Percentiles rank a stretch among this genome's conserved stretches.
These are phyloP conservation scores for Anastatica hierochuntica DNA, from an alignment of 345 rosid genomes.

Conservation along the genomic window DNA sequence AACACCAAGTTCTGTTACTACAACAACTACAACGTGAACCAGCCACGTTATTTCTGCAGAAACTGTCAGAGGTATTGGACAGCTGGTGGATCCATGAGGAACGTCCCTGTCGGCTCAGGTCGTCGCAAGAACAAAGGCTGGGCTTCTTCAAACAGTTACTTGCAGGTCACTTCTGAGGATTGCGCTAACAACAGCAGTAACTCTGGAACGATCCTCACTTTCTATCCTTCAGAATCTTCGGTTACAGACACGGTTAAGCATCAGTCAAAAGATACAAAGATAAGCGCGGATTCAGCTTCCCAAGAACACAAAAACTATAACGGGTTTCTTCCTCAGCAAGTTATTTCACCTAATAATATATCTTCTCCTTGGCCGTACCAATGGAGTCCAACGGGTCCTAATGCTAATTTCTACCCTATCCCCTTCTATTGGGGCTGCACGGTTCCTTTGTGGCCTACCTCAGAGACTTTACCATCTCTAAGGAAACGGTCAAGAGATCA, in stretches of 20 bases:
- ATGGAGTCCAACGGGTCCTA: no score
- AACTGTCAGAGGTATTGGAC: constrained; percentile 95
- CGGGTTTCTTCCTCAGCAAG: constrained; percentile 25
- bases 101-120: constrained; percentile 75
- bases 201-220: constrained; percentile 41
- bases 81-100: constrained; percentile 84
- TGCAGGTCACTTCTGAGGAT: constrained; percentile 19
- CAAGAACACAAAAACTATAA: constrained; percentile 13
- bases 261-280: constrained; percentile 19
- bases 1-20: constrained; percentile 88
- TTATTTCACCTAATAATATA: constrained; percentile 1
- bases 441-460: constrained; percentile 17
- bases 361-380: constrained; percentile 43
- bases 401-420: constrained; percentile 35
- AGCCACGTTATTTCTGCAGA: constrained; percentile 85
- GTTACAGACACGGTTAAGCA: constrained; percentile 11
- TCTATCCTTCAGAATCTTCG: constrained; percentile 45
- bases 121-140: constrained; percentile 70
- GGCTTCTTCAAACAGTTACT: constrained; percentile 28
- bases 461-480: constrained; percentile 21
- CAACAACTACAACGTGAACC: constrained; percentile 80
- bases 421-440: constrained; percentile 42
- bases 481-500: constrained; percentile 64
- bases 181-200: constrained; percentile 16
- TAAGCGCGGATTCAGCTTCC: constrained; percentile 13